These are phyloP conservation scores for Yarrowia yakushimensis DNA, from an alignment of 805 yeast species.

Conservation along the genomic window DNA sequence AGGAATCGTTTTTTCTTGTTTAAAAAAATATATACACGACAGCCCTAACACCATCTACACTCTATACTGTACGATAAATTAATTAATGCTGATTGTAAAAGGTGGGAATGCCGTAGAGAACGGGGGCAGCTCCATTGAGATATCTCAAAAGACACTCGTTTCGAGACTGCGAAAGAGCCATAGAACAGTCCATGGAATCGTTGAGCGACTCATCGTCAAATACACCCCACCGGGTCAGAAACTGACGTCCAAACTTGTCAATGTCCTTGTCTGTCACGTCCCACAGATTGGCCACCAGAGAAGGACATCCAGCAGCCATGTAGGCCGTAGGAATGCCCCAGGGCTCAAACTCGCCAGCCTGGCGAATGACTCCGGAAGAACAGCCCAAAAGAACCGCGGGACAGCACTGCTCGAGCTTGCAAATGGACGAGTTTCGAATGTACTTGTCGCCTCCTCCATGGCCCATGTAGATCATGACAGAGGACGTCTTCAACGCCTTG, in stretches of 20 bases:
- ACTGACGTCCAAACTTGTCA: conserved; percentile 64
- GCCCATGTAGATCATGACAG: conserved; percentile 75
- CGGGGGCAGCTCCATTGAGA: conserved; percentile 90
- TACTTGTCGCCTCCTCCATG: conserved; percentile 97
- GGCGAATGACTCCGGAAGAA: conserved; percentile 70
- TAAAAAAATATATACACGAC: too few species aligned
- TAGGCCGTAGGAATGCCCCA: conserved; percentile 75
- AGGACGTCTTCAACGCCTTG: conserved; percentile 42
- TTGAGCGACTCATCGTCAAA: conserved; percentile 30
- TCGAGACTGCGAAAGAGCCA: conserved; percentile 61
- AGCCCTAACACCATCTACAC: too few species aligned
- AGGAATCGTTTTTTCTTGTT: too few species aligned
- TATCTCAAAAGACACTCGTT: conserved; percentile 63
- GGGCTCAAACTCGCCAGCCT: conserved; percentile 60
- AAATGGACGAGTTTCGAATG: conserved; percentile 53
- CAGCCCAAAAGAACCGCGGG: conserved; percentile 73
- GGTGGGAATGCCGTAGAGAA: conserved; percentile 79
- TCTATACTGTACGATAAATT: background rate
- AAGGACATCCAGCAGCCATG: conserved; percentile 74
- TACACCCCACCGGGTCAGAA: conserved; percentile 68
- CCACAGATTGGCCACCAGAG: conserved; percentile 86
- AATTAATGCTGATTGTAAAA: conserved; percentile 14
- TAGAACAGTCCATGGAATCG: conserved; percentile 30
- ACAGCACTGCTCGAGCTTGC: conserved; percentile 41
- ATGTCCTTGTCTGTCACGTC: conserved; percentile 96